Evolutionary conservation across 768 basidiomycete genomes (phyloP).

Genomic region (Amanita rubescens): DNA sequence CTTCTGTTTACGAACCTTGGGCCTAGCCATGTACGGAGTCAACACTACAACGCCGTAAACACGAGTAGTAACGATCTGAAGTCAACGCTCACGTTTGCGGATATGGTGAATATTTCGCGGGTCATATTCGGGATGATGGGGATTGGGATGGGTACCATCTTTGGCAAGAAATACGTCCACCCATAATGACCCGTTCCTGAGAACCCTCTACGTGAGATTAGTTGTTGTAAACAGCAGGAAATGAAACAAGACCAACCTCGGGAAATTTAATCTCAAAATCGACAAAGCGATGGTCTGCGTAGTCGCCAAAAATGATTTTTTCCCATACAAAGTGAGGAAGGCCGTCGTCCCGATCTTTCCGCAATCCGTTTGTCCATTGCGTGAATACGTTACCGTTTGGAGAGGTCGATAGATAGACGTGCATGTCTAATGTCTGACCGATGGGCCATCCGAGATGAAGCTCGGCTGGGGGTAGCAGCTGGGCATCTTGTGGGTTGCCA

Average conservation of each 20-base stretch:
- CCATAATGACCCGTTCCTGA: constrained; percentile 77
- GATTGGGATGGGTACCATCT: constrained; percentile 60
- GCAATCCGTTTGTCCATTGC: constrained; percentile 43
- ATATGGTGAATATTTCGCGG: constrained; percentile 57
- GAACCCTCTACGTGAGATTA: constrained; percentile 46
- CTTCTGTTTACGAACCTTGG: constrained; percentile 74
- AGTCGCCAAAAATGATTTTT: constrained; percentile 74
- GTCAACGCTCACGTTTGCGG: constrained; percentile 53
- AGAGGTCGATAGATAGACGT: constrained; percentile 67
- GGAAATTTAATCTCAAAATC: constrained; percentile 62
- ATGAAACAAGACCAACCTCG: constrained; percentile 34
- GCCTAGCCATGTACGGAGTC: constrained; percentile 73
- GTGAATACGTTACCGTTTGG: constrained; percentile 54
- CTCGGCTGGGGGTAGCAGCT: constrained; percentile 45
- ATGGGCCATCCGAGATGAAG: constrained; percentile 54
- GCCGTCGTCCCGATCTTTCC: constrained; percentile 37
- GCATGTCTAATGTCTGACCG: constrained; percentile 56
- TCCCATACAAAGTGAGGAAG: constrained; percentile 72
- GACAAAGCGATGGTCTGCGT: constrained; percentile 50
- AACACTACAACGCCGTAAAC: constrained; percentile 44
- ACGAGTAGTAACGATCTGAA: constrained; percentile 1
- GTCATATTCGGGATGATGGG: constrained; percentile 44
- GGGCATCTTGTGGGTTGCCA: constrained; percentile 26
- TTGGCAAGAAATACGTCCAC: constrained; percentile 73
- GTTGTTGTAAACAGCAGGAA: not conserved